Percentiles rank a stretch among this genome's conserved stretches.
Conservation (phyloP, 192 early-diverging fungal species). For the Backusella tarrabulga region DNA sequence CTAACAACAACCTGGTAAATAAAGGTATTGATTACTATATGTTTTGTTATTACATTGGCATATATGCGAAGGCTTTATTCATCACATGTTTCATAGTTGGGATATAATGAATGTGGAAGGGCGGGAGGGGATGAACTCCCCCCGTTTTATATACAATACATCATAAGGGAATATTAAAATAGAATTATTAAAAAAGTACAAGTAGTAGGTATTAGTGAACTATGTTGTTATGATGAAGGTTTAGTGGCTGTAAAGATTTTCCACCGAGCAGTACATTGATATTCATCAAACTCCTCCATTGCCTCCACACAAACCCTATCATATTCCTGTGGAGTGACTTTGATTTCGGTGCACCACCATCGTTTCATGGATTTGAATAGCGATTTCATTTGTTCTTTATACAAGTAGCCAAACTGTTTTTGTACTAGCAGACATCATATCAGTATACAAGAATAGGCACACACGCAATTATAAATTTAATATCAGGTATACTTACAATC, state of each 20-base stretch:
- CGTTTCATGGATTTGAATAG: conserved; percentile 38
- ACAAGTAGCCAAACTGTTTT: conserved; percentile 34
- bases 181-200: not conserved
- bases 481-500: conserved; percentile 15
- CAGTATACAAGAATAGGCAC: not conserved
- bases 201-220: not conserved
- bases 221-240: not conserved
- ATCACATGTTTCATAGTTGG: not conserved
- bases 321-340: conserved; percentile 25
- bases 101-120: not conserved
- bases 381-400: conserved; percentile 29
- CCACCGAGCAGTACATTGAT: conserved; percentile 20
- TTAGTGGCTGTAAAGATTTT: conserved; percentile 27
- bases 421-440: conserved; percentile 9
- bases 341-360: conserved; percentile 23
- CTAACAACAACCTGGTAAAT: too few relatives aligned
- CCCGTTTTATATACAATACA: not conserved
- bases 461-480: not conserved
- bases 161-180: not conserved
- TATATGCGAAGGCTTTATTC: not conserved
- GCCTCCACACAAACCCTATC: conserved; percentile 25
- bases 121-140: not conserved
- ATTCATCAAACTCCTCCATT: conserved; percentile 33
- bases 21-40: too few relatives aligned
- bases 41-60: not conserved